A percentile compares a stretch with the other conserved stretches of the same genome.
These are phyloP conservation scores for Mucor saturninus DNA, from an alignment of 371 early-diverging fungal genomes.

Conservation along the genomic window DNA sequence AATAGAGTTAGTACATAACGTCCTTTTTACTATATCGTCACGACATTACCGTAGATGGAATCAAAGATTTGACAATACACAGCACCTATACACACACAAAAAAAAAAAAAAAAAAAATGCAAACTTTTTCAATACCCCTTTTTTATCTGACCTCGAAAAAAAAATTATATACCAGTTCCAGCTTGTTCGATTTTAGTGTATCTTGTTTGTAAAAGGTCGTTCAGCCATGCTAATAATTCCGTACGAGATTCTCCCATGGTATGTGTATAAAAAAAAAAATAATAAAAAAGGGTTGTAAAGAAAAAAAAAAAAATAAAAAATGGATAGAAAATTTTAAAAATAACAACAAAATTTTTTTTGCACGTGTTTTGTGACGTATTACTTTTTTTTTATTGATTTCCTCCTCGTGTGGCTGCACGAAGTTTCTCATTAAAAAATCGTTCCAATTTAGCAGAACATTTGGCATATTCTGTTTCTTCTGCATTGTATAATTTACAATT, in stretches of 20 bases:
- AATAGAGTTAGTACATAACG: background rate
- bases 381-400: background rate
- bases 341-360: background rate
- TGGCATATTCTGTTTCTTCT: conserved; percentile 66
- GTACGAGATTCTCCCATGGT: conserved; percentile 78
- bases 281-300: background rate
- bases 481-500: conserved; percentile 71
- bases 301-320: background rate
- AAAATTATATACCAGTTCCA: conserved; percentile 75
- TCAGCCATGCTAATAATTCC: conserved; percentile 92
- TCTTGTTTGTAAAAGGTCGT: conserved; percentile 84
- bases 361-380: conserved; percentile 6
- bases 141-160: conserved; percentile 6
- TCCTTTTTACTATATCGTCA: background rate
- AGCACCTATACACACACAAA: conserved; percentile 57
- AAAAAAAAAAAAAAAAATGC: no score
- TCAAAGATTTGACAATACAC: conserved; percentile 93
- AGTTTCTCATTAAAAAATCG: conserved; percentile 50
- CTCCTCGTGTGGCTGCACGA: conserved; percentile 12
- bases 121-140: background rate
- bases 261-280: background rate
- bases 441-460: conserved; percentile 63
- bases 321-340: conserved; percentile 12
- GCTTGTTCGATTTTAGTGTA: conserved; percentile 94
- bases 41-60: conserved; percentile 76